These are phyloP conservation scores for Fragaria ananassa DNA, from an alignment of 306 rosid species.

Conservation along the genomic window DNA sequence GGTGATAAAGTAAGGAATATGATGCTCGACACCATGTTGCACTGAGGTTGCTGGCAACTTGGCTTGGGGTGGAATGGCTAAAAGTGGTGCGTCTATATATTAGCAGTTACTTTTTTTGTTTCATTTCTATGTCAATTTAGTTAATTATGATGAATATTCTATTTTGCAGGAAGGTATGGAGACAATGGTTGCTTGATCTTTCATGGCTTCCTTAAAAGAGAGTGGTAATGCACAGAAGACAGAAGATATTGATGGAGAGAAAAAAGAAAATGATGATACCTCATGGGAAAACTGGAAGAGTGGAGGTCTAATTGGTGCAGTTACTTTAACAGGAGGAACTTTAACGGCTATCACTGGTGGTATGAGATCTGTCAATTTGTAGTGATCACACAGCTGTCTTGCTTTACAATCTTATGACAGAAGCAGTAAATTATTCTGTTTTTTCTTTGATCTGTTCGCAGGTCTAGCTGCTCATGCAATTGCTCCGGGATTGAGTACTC, in stretches of 20 bases:
- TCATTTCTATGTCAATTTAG: background rate
- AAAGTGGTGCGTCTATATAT: slow-evolving; percentile 19
- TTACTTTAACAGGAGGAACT: slow-evolving; percentile 30
- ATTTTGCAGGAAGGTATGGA: slow-evolving; percentile 30
- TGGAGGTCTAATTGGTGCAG: slow-evolving; percentile 31
- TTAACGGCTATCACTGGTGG: slow-evolving; percentile 30
- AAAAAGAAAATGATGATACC: background rate
- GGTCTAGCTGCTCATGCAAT: slow-evolving; percentile 25
- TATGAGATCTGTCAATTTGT: slow-evolving; percentile 9
- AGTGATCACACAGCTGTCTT: background rate
- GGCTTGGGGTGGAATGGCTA: slow-evolving; percentile 29
- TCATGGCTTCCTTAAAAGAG: slow-evolving; percentile 17
- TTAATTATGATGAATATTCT: background rate
- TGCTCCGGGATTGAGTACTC: slow-evolving; percentile 20
- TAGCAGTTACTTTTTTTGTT: background rate
- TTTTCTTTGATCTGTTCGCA: background rate
- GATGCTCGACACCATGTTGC: slow-evolving; percentile 33
- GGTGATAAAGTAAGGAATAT: slow-evolving; percentile 12
- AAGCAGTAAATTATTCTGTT: background rate
- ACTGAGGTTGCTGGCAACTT: slow-evolving; percentile 28
- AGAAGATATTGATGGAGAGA: background rate
- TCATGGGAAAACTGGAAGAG: slow-evolving; percentile 21
- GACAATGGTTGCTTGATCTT: slow-evolving; percentile 27
- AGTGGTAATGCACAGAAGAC: background rate
- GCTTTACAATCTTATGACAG: background rate